Base-by-base conservation (phyloP, 176 grass and related monocot species). In the Guadua angustifolia region DNA sequence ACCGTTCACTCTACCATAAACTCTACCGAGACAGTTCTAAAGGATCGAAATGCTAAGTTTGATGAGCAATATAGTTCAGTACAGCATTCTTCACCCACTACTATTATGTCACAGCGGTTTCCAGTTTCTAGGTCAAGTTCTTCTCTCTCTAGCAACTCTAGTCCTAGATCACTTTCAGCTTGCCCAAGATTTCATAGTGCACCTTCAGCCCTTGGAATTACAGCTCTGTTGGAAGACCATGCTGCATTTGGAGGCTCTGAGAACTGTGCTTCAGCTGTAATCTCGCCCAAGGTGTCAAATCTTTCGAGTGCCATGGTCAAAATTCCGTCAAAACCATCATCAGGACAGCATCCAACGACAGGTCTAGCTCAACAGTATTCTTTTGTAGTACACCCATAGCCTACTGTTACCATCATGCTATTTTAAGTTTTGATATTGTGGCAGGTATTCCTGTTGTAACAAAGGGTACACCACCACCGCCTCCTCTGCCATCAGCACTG, bases 181-280 rank as follows among this genome's bases (percentile, higher is more conserved):
- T 84, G 62, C 81, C 86, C 90, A 45, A 90, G 85, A 84, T 92
- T 77, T 88, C 74, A 88, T 49, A 94, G 89, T 24, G 85, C 83
- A 18, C 90, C 85, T 51, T 93, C 91, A 75, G 69, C 89, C 83
- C 82, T 94, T 83, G 95, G 93, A 83, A 90, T 95, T 82, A 95
- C 86, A 19, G 78, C 89, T 82, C 78, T 95, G 45, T 86, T 95
- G 62, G 89, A 95, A 70, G 91, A 95, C 39, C 77, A 92, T 86
- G 85, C 63, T 86, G 59, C 66, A 82, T 90, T 71, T 79, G 51
- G 56, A 77, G 57, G 36, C 13, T 55, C 71, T 19, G 85, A 92
- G 55, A 22, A 70, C 44, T 83, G 55, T 57, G 24, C 36, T 81
- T 86, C 83, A 82, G 74, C 88, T 12, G n/a, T 78, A 76, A 73